phyloP scores from a whole-genome alignment of 495 filamentous ascomycete species.

The Trichoderma reesei region DNA sequence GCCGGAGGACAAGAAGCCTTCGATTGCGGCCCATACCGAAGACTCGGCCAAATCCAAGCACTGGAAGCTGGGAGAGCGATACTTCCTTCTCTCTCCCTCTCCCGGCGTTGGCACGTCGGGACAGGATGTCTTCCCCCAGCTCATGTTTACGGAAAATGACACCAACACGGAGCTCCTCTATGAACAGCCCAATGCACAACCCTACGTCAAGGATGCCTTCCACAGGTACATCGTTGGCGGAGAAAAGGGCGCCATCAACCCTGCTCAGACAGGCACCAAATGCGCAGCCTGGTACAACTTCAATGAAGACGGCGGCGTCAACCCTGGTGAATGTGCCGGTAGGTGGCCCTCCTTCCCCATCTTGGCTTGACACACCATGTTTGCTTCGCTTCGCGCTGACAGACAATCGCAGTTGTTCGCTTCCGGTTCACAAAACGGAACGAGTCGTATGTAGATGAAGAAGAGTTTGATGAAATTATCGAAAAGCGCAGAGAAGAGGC shows the following conservation, averaged over 20 bases:
- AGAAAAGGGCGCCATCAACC: conserved; percentile 74
- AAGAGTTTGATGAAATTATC: conserved; percentile 82
- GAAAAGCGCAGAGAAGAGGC: conserved; percentile 78
- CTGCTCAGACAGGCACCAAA: conserved; percentile 72
- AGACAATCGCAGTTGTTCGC: conserved; percentile 56
- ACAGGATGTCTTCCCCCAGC: conserved; percentile 68
- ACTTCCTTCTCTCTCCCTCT: conserved; percentile 78
- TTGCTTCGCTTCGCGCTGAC: conserved; percentile 1
- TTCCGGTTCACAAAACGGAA: conserved; percentile 73
- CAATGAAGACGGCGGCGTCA: conserved; percentile 76
- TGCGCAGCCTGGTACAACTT: conserved; percentile 87
- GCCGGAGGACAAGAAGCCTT: conserved; percentile 60
- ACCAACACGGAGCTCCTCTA: conserved; percentile 76
- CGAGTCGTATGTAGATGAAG: conserved; percentile 77
- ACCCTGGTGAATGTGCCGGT: conserved; percentile 77
- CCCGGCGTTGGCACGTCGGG: conserved; percentile 69
- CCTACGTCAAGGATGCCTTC: conserved; percentile 93
- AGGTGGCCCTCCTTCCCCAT: neutral
- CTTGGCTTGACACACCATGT: neutral
- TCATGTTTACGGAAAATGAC: conserved; percentile 93
- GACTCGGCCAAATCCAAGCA: conserved; percentile 66
- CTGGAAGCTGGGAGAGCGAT: conserved; percentile 67
- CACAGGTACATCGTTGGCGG: conserved; percentile 77
- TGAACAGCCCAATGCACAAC: conserved; percentile 60
- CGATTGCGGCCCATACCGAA: conserved; percentile 51